Conservation (phyloP, 2,329 filamentous ascomycete species). For the Drechmeria coniospora region DNA sequence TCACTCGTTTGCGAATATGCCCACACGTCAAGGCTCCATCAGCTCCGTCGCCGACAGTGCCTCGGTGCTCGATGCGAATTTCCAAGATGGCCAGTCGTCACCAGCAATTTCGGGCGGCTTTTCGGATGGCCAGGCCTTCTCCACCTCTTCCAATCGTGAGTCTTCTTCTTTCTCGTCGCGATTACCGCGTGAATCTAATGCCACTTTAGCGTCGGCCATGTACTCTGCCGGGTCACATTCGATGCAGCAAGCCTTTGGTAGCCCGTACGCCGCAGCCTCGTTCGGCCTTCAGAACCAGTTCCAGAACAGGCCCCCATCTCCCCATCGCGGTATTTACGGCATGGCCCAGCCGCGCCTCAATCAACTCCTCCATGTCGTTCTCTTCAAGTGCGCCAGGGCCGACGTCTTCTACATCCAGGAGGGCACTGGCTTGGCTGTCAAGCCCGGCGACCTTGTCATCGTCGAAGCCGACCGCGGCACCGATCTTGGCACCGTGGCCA, state of each 20-base stretch:
- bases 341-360: conserved; percentile 47
- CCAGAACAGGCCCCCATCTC: conserved; percentile 38
- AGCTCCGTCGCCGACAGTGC: conserved; percentile 41
- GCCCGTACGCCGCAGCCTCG: conserved; percentile 29
- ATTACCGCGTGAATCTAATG: conserved; percentile 2
- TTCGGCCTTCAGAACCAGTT: conserved; percentile 31
- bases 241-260: conserved; percentile 14
- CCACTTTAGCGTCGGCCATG: conserved; percentile 12
- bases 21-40: conserved; percentile 47
- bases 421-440: conserved; percentile 80
- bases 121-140: conserved; percentile 21
- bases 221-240: conserved; percentile 11
- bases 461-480: conserved; percentile 94
- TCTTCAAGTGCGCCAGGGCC: conserved; percentile 90
- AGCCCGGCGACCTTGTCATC: conserved; percentile 86
- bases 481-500: conserved; percentile 83
- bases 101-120: conserved; percentile 28
- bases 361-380: conserved; percentile 71
- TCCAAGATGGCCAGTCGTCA: conserved; percentile 25
- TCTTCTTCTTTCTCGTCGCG: neutral
- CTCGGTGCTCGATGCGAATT: conserved; percentile 28
- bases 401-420: conserved; percentile 97
- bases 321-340: conserved; percentile 45
- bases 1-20: conserved; percentile 63
- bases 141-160: conserved; percentile 7